These are phyloP conservation scores for Scheffersomyces coipomensis DNA, from an alignment of 805 yeast genomes.

Conservation along the genomic window DNA sequence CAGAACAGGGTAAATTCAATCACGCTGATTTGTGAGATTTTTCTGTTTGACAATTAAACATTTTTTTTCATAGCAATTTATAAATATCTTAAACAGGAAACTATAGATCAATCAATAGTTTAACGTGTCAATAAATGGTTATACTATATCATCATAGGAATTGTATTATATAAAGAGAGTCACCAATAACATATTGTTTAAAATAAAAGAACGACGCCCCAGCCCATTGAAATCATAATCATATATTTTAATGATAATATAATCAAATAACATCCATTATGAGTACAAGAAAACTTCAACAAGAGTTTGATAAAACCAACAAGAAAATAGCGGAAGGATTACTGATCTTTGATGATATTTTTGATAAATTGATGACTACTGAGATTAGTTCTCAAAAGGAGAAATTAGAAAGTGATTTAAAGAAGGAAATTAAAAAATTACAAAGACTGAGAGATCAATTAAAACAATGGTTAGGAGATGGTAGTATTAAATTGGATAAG, in stretches of 20 bases:
- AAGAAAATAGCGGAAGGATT: constrained; percentile 90
- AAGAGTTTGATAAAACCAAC: constrained; percentile 90
- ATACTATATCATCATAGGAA: too few relatives aligned
- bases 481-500: constrained; percentile 77
- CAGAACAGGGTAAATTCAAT: too few relatives aligned
- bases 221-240: neutral
- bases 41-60: too few relatives aligned
- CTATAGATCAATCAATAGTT: too few relatives aligned
- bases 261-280: constrained; percentile 18
- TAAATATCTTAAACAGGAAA: too few relatives aligned
- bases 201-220: too few relatives aligned
- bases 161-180: too few relatives aligned
- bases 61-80: too few relatives aligned
- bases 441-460: constrained; percentile 94
- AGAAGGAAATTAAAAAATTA: constrained; percentile 90
- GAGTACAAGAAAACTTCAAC: constrained; percentile 47
- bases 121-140: too few relatives aligned
- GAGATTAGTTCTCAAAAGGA: constrained; percentile 89
- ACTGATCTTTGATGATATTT: constrained; percentile 76
- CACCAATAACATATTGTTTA: too few relatives aligned
- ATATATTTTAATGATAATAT: too few relatives aligned
- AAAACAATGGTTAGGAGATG: constrained; percentile 90
- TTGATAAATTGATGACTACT: constrained; percentile 79
- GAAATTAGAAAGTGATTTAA: constrained; percentile 86
- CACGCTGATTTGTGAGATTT: too few relatives aligned